Base-by-base conservation (phyloP, 768 basidiomycete genomes). In the Russula compacta region DNA sequence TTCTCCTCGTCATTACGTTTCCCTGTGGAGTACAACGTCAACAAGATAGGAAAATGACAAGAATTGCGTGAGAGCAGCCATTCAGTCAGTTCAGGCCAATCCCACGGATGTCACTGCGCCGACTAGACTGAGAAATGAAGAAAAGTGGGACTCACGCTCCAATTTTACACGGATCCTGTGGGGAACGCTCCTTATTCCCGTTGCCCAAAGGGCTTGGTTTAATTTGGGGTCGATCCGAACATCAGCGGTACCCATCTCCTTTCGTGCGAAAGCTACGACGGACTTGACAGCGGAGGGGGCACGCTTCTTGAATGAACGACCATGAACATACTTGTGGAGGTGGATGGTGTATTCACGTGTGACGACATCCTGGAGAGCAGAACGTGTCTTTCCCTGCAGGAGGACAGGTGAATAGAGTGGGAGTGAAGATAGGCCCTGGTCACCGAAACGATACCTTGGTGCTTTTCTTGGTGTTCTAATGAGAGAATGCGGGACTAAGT, bases 1-100 rank as follows among this genome's bases (percentile, higher is more conserved):
- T 87, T 89, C 81, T 99, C 95, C 69, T 98, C 95, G 76, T 99
- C 95, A 75, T 98, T 98, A 71, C 97, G 90, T 80, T 95, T 95
- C 70, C 95, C 90, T 94, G 68, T 2, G 70, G 15, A 33, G 21
- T 38, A 29, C 38, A 35, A 10, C 3, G 15, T 54, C 15, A 47
- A 47, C 29, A 49, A 48, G 32, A 35, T 48, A 19, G 47, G 39
- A 24, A 53, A 11, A 17, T 24, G 35, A 55, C 15, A n/a, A 33
- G 8, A 9, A 14, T 15, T 2, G 36, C 32, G 17, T 12, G 19
- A 6, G 38, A 33, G 6, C 15, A 47, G 50, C 11, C 17, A 29
- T n/a, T 6, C 14, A 17, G 17, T 48, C 36, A 9, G 35, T 39
- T 48, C 2, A 17, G n/a, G 15, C 46, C 29, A n/a, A 29, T 29